These are phyloP conservation scores for Microcyclospora pomicola DNA, from an alignment of 2,329 filamentous ascomycete genomes.

Conservation along the genomic window DNA sequence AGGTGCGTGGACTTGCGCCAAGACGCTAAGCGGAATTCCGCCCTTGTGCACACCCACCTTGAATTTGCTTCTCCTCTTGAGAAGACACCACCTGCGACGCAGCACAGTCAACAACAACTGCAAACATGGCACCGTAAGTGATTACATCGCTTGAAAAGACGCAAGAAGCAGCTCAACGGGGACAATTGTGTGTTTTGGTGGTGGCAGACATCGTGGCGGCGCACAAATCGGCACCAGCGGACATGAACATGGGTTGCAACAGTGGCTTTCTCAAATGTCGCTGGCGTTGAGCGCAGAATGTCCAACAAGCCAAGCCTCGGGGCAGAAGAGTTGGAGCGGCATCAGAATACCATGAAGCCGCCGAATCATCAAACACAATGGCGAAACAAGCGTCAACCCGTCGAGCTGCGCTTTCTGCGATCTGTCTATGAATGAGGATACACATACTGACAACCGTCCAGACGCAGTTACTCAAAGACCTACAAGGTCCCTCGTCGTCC, in stretches of 20 bases:
- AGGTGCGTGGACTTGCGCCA: too few species aligned
- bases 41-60: too few species aligned
- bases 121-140: slow-evolving; percentile 29
- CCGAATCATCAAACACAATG: too few species aligned
- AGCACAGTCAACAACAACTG: slow-evolving; percentile 17
- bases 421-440: neutral
- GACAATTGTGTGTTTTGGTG: neutral
- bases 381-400: too few species aligned
- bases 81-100: slow-evolving; percentile 4
- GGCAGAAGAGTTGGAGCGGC: too few species aligned
- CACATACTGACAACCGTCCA: slow-evolving; percentile 13
- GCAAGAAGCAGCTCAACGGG: neutral
- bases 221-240: too few species aligned
- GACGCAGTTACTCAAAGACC: slow-evolving; percentile 89
- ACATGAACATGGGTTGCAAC: too few species aligned
- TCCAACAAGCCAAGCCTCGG: too few species aligned
- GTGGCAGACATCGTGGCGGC: neutral
- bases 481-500: slow-evolving; percentile 96
- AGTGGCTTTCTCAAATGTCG: too few species aligned
- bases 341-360: too few species aligned
- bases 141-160: neutral
- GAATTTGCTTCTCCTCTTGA: neutral
- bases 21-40: too few species aligned
- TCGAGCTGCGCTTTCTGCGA: neutral
- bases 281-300: too few species aligned